A percentile compares a stretch with the other conserved stretches of the same genome.
phyloP scores from a whole-genome alignment of 129 eudicot genomes.

The Saposhnikovia divaricata region DNA sequence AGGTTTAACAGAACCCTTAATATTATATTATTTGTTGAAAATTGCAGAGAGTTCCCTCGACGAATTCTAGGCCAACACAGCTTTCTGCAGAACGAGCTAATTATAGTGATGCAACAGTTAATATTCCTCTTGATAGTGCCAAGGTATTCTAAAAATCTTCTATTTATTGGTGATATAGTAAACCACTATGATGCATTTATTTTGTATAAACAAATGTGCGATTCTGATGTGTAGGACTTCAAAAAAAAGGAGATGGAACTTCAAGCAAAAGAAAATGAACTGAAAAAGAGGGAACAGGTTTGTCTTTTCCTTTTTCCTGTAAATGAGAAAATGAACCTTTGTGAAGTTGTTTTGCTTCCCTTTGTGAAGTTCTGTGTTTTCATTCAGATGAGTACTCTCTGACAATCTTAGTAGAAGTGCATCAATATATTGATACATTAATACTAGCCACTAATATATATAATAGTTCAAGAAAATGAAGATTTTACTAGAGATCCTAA shows the following conservation, averaged over 20 bases:
- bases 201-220: not conserved
- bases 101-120: constrained; percentile 61
- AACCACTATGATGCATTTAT: not conserved
- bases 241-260: constrained; percentile 71
- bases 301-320: not conserved
- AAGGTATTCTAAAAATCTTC: constrained; percentile 26
- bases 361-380: not conserved
- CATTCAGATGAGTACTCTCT: not conserved
- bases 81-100: constrained; percentile 90
- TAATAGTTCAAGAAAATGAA: not conserved
- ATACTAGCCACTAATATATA: not conserved
- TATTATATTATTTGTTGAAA: constrained; percentile 31
- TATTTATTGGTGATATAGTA: not conserved
- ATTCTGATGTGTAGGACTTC: constrained; percentile 42
- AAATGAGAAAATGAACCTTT: not conserved
- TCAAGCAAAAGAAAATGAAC: constrained; percentile 83
- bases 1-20: not conserved
- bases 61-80: constrained; percentile 59
- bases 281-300: constrained; percentile 83
- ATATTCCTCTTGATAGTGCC: constrained; percentile 76
- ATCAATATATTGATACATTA: not conserved
- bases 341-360: not conserved
- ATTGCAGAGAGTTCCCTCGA: constrained; percentile 65
- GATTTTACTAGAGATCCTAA: not conserved
- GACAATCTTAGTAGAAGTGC: not conserved